phyloP scores from a whole-genome alignment of 805 yeast genomes.

The Tetrapisispora namnaoensis region DNA sequence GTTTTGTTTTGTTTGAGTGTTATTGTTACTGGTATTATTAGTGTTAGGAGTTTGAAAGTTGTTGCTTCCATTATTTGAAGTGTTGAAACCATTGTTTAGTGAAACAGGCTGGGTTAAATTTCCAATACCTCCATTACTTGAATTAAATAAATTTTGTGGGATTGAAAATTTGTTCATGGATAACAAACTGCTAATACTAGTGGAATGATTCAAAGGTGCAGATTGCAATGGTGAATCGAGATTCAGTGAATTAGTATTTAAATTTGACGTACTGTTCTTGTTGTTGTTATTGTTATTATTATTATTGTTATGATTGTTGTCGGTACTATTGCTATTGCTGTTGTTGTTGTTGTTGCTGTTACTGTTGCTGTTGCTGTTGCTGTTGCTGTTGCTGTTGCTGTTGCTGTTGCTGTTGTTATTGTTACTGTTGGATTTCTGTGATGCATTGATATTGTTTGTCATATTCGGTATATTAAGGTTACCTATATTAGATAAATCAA shows the following conservation, averaged over 20 bases:
- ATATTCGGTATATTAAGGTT: neutral
- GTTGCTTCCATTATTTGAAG: neutral
- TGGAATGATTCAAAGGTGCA: slow-evolving; percentile 1
- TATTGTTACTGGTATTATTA: neutral
- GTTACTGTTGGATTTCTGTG: neutral
- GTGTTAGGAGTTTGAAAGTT: neutral
- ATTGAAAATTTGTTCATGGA: slow-evolving; percentile 3
- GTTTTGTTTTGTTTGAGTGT: neutral
- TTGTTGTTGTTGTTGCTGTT: neutral
- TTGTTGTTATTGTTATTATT: neutral
- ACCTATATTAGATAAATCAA: neutral
- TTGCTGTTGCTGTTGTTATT: neutral
- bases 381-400: no score
- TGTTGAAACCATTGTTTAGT: neutral
- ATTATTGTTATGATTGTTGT: no score
- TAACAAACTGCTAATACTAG: slow-evolving; percentile 4
- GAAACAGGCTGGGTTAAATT: neutral
- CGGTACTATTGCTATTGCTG: no score
- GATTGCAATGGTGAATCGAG: slow-evolving; percentile 3
- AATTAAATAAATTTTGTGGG: neutral
- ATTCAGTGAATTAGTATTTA: neutral
- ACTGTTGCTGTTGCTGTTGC: no score
- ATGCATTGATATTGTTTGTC: neutral
- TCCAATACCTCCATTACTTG: neutral
- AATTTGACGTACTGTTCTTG: neutral